These are phyloP conservation scores for Dictyostelium intermedium DNA, from an alignment of 78 protist genomes.

Conservation along the genomic window DNA sequence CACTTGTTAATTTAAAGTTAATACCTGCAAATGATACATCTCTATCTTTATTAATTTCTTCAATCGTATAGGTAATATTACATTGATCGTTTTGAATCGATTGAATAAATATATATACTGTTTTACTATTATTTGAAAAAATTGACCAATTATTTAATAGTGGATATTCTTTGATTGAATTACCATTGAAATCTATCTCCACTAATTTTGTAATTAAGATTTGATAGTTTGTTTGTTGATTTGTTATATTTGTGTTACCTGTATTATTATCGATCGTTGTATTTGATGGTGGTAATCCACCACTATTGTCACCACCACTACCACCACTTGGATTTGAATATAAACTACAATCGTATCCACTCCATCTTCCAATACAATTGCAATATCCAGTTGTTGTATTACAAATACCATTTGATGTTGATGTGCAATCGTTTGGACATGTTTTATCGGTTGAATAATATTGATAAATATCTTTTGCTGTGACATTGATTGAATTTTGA, in stretches of 20 bases:
- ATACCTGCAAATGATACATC: background rate
- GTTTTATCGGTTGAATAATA: background rate
- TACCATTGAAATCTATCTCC: background rate
- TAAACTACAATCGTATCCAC: background rate
- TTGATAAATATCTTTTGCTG: background rate
- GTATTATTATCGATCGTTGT: background rate
- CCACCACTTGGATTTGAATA: background rate
- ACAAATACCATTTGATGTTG: background rate
- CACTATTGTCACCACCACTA: background rate
- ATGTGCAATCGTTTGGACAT: background rate
- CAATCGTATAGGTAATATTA: background rate
- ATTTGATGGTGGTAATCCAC: background rate
- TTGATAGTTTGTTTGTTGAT: constrained; percentile 3
- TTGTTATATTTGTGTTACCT: background rate
- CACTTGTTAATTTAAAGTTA: background rate
- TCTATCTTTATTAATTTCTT: background rate
- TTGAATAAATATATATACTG: background rate
- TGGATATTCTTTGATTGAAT: background rate
- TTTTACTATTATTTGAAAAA: too few relatives aligned
- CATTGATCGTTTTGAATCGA: background rate
- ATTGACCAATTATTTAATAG: background rate
- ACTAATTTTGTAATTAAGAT: background rate
- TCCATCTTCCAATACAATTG: background rate
- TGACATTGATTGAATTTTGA: background rate
- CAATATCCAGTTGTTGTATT: constrained; percentile 8